A percentile compares a stretch with the other conserved stretches of the same genome.
Evolutionary conservation across 192 early-diverging fungal species (phyloP).

Genomic region (Backusella morwellensis): DNA sequence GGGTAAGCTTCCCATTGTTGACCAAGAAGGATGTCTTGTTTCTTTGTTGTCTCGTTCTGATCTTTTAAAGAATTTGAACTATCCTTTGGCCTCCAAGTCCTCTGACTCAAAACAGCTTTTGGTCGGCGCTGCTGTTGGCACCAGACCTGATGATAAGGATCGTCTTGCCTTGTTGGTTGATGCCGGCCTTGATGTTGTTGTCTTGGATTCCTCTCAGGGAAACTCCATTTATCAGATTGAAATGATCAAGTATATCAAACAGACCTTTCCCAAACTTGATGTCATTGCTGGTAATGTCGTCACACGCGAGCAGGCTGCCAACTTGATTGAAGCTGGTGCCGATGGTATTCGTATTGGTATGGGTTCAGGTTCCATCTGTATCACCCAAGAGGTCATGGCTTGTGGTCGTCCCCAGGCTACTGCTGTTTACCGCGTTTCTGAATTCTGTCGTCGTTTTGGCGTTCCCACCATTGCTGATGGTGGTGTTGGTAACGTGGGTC

Average conservation of each 20-base stretch:
- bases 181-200: conserved; percentile 91
- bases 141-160: conserved; percentile 84
- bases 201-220: conserved; percentile 94
- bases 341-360: conserved; percentile 89
- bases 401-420: conserved; percentile 97
- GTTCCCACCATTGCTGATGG: conserved; percentile 97
- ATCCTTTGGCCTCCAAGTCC: conserved; percentile 86
- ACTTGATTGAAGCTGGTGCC: conserved; percentile 88
- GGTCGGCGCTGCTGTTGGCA: conserved; percentile 89
- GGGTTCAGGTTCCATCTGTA: conserved; percentile 97
- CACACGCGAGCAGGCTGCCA: conserved; percentile 89
- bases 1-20: conserved; percentile 96
- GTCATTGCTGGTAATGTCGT: conserved; percentile 97
- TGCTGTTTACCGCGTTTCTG: conserved; percentile 91
- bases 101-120: conserved; percentile 85
- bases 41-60: conserved; percentile 94
- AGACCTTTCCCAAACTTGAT: conserved; percentile 79
- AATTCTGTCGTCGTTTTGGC: conserved; percentile 91
- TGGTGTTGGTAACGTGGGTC: conserved; percentile 94
- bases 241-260: conserved; percentile 93
- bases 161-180: conserved; percentile 84
- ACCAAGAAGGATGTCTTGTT: conserved; percentile 78
- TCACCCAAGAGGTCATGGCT: conserved; percentile 98
- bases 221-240: conserved; percentile 93
- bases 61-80: conserved; percentile 95